phyloP scores from a whole-genome alignment of 371 early-diverging fungal genomes.

The Capillidium heterosporum region DNA sequence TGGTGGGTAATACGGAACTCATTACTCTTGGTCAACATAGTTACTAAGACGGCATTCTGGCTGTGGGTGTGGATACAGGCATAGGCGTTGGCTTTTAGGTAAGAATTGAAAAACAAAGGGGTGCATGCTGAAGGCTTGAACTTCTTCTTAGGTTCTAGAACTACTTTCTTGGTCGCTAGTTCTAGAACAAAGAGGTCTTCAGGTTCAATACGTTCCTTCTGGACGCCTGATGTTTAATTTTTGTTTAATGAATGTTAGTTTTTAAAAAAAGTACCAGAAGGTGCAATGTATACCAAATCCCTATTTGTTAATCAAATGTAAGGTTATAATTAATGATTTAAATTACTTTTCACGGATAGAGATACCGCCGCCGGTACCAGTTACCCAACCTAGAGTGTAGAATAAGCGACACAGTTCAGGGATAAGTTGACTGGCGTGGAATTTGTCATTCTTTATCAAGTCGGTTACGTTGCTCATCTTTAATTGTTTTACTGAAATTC shows the following conservation, averaged over 20 bases:
- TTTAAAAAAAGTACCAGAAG: conserved; percentile 28
- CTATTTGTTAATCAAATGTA: conserved; percentile 13
- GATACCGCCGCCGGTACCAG: conserved; percentile 92
- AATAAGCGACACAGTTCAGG: conserved; percentile 83
- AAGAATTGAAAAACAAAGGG: conserved; percentile 87
- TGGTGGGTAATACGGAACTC: conserved; percentile 80
- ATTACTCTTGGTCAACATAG: conserved; percentile 49
- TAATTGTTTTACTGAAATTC: too few relatives aligned
- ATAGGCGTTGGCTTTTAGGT: conserved; percentile 70
- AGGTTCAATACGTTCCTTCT: conserved; percentile 84
- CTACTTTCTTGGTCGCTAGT: conserved; percentile 28
- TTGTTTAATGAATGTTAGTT: not conserved
- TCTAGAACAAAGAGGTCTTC: conserved; percentile 70
- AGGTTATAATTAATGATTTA: not conserved
- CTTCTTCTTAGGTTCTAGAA: conserved; percentile 45
- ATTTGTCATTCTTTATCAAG: not conserved
- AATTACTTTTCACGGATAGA: conserved; percentile 60
- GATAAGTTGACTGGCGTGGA: conserved; percentile 76
- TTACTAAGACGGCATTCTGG: conserved; percentile 85
- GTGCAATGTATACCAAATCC: conserved; percentile 72
- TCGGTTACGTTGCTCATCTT: too few relatives aligned
- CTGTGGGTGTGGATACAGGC: conserved; percentile 96
- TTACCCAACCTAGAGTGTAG: conserved; percentile 86
- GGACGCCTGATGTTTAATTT: conserved; percentile 42
- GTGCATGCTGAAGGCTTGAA: conserved; percentile 79